phyloP scores from a whole-genome alignment of 2,329 filamentous ascomycete genomes.

The Fonsecaea multimorphosa region DNA sequence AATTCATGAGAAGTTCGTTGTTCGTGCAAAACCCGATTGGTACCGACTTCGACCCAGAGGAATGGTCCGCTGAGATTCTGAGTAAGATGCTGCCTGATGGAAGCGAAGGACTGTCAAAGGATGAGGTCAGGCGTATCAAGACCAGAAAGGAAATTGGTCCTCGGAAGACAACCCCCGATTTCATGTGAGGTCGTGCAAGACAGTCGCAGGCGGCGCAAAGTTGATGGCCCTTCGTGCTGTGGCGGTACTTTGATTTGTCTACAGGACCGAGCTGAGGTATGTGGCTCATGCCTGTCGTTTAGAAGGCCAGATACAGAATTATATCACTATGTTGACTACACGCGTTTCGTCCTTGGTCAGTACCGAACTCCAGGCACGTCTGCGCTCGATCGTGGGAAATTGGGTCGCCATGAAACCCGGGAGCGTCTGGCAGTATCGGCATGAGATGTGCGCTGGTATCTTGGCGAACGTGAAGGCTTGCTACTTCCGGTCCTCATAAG shows the following conservation, averaged over 20 bases:
- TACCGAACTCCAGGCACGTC: too few species aligned
- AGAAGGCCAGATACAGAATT: neutral
- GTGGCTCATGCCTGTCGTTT: neutral
- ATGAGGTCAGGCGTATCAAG: conserved; percentile 14
- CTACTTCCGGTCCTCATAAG: too few species aligned
- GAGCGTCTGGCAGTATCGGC: too few species aligned
- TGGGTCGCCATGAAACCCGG: too few species aligned
- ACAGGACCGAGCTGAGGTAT: neutral
- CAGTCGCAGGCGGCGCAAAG: neutral
- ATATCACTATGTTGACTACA: too few species aligned
- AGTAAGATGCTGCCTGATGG: conserved; percentile 4
- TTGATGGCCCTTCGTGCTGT: neutral
- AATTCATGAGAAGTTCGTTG: conserved; percentile 17
- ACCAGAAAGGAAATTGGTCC: conserved; percentile 23
- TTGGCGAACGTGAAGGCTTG: too few species aligned
- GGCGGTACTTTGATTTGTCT: neutral
- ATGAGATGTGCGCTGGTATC: too few species aligned
- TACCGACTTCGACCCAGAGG: conserved; percentile 27
- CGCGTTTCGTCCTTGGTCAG: too few species aligned
- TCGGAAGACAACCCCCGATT: conserved; percentile 2
- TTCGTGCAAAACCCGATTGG: conserved; percentile 28
- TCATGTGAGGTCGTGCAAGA: neutral
- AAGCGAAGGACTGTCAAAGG: conserved; percentile 13
- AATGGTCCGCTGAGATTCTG: conserved; percentile 17
- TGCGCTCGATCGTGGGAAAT: too few species aligned